Evolutionary conservation across 768 basidiomycete genomes (phyloP).

Genomic region (Pulveroboletus ravenelii): DNA sequence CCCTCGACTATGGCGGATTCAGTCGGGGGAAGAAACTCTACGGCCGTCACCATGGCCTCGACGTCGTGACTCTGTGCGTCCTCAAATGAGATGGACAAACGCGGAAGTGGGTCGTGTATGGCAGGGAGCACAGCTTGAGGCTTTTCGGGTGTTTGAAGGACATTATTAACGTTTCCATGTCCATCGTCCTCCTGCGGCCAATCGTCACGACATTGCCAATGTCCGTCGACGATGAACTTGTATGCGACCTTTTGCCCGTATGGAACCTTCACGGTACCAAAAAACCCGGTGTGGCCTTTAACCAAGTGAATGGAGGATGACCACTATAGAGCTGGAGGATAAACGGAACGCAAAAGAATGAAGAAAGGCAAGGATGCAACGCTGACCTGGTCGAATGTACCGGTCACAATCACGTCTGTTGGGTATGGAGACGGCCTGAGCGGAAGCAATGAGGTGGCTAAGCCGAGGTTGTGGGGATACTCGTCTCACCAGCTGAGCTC

Average conservation of each 20-base stretch:
- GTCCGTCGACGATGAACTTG: slow-evolving; percentile 79
- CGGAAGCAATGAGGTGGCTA: slow-evolving; percentile 6
- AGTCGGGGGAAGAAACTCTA: slow-evolving; percentile 14
- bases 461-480: slow-evolving; percentile 11
- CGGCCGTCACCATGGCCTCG: slow-evolving; percentile 26
- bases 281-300: slow-evolving; percentile 52
- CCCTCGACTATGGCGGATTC: slow-evolving; percentile 10
- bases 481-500: slow-evolving; percentile 47
- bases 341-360: slow-evolving; percentile 1
- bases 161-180: slow-evolving; percentile 67
- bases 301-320: slow-evolving; percentile 50
- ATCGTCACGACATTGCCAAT: slow-evolving; percentile 52
- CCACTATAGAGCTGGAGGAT: slow-evolving; percentile 43
- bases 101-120: slow-evolving; percentile 1
- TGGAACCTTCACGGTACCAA: slow-evolving; percentile 48
- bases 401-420: slow-evolving; percentile 61
- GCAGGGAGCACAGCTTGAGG: slow-evolving; percentile 21
- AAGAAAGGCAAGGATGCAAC: background rate
- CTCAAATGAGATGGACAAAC: slow-evolving; percentile 13
- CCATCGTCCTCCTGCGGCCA: slow-evolving; percentile 58
- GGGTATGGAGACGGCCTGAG: slow-evolving; percentile 57
- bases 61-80: slow-evolving; percentile 5
- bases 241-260: slow-evolving; percentile 62
- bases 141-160: slow-evolving; percentile 50
- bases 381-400: slow-evolving; percentile 73